Evolutionary conservation across 192 early-diverging fungal species (phyloP).

Genomic region (Gamsiella multidivaricata): DNA sequence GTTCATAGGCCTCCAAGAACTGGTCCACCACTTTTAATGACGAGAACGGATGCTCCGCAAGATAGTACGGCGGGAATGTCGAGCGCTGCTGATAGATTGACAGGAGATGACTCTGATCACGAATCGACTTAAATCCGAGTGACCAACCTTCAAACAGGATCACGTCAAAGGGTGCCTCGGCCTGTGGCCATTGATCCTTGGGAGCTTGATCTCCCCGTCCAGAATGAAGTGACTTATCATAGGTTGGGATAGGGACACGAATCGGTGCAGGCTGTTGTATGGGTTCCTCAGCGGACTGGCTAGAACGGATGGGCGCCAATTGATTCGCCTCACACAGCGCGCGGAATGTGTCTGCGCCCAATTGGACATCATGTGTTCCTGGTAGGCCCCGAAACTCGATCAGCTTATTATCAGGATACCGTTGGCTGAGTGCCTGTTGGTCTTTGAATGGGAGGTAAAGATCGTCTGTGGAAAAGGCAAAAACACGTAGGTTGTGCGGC

Average conservation of each 20-base stretch:
- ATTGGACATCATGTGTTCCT: slow-evolving; percentile 86
- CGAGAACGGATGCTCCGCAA: slow-evolving; percentile 52
- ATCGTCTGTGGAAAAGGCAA: slow-evolving; percentile 86
- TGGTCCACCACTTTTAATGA: slow-evolving; percentile 61
- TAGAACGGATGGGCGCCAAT: not conserved
- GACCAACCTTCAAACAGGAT: slow-evolving; percentile 96
- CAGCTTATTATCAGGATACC: slow-evolving; percentile 71
- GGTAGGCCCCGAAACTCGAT: slow-evolving; percentile 87
- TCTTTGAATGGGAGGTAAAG: slow-evolving; percentile 80
- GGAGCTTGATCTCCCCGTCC: slow-evolving; percentile 86
- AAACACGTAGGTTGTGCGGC: slow-evolving; percentile 61
- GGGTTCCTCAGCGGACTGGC: not conserved
- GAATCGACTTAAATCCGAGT: slow-evolving; percentile 82
- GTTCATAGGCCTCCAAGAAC: slow-evolving; percentile 65
- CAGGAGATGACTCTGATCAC: slow-evolving; percentile 11
- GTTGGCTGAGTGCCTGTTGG: slow-evolving; percentile 63
- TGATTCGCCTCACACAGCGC: slow-evolving; percentile 54
- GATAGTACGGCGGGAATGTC: slow-evolving; percentile 13
- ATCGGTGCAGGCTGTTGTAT: not conserved
- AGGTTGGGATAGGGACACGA: slow-evolving; percentile 72
- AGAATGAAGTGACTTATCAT: slow-evolving; percentile 81
- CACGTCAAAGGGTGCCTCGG: slow-evolving; percentile 72
- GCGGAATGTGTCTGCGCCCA: slow-evolving; percentile 67
- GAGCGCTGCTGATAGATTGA: slow-evolving; percentile 25
- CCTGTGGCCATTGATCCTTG: slow-evolving; percentile 65